Conservation (phyloP, 306 rosid species). For the Lupinus albus region DNA sequence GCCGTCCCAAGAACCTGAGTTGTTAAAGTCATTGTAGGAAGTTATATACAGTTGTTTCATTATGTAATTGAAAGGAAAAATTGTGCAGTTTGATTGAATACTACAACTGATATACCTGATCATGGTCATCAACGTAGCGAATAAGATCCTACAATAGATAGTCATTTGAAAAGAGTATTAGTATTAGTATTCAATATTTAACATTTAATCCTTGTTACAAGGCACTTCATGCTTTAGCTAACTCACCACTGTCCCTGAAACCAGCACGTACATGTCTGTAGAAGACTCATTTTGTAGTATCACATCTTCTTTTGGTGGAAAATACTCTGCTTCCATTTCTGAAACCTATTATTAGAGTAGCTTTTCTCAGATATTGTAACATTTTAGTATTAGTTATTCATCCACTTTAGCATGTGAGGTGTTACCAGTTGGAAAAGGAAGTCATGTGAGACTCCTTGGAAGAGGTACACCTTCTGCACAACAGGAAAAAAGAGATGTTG, state of each 20-base stretch:
- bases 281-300: slow-evolving; percentile 74
- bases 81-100: background rate
- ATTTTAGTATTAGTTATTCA: background rate
- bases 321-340: slow-evolving; percentile 81
- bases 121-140: slow-evolving; percentile 51
- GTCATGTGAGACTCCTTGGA: slow-evolving; percentile 74
- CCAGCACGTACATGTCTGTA: slow-evolving; percentile 67
- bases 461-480: slow-evolving; percentile 56
- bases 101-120: slow-evolving; percentile 59
- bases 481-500: slow-evolving; percentile 64
- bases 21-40: slow-evolving; percentile 5
- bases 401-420: slow-evolving; percentile 28
- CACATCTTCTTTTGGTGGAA: slow-evolving; percentile 81
- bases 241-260: slow-evolving; percentile 77
- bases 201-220: background rate
- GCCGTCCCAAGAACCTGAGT: slow-evolving; percentile 60
- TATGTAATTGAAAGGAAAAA: background rate
- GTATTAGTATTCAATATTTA: slow-evolving; percentile 20
- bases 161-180: slow-evolving; percentile 11
- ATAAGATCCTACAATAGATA: slow-evolving; percentile 56
- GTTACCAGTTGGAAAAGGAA: slow-evolving; percentile 77
- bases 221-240: slow-evolving; percentile 2
- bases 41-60: slow-evolving; percentile 23
- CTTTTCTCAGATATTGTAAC: slow-evolving; percentile 12
- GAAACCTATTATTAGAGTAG: slow-evolving; percentile 50